Base-by-base conservation (phyloP, 805 yeast species). In the Metschnikowia proteae region DNA sequence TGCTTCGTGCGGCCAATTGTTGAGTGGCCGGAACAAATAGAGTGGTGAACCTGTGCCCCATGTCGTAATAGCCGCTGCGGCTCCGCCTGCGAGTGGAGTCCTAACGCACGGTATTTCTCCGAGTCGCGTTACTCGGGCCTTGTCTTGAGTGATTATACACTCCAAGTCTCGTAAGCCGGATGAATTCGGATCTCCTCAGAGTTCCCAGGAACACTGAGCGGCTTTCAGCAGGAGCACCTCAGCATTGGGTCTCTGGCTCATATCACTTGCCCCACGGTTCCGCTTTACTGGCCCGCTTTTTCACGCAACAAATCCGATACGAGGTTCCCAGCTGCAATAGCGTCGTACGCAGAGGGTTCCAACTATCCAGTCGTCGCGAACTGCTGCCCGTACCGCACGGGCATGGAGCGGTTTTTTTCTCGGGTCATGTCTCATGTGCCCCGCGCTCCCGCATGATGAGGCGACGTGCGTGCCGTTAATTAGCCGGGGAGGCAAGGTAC, bases 321-420 rank as follows among this genome's bases (percentile, higher is more conserved):
- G 1, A 17, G 17, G 17, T 17, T 17, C 17, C 17, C 17, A 17
- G 17, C 17, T 17, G 17, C 17, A 17, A 17, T 17, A 17, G 17
- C 17, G 17, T 17, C 17, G 17, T 17, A 17, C 17, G 17, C 17
- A 17, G 17, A 17, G 17, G 2, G 2, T 8, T 28, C 30, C 30
- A 6, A 28, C 30, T 28, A 17, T 28, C 30, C 22, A 23, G 6
- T 6, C 22, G 22, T 26, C 11, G 40, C 40, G 30, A n/a, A 7
- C 17, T 11, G 38, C 28, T 10, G 40, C 30, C 30, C 22, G n/a
- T 37, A 26, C 27, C 40, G 40, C 40, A 37, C 25, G 11, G 40
- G n/a, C 30, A 22, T 26, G 22, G 30, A 39, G 43, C 43, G 43
- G 43, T 30, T 29, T 39, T 38, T 39, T 39, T 39, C 28, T 39